Base-by-base conservation (phyloP, 1,284 basidiomycete species). In the Athelia psychrophila region DNA sequence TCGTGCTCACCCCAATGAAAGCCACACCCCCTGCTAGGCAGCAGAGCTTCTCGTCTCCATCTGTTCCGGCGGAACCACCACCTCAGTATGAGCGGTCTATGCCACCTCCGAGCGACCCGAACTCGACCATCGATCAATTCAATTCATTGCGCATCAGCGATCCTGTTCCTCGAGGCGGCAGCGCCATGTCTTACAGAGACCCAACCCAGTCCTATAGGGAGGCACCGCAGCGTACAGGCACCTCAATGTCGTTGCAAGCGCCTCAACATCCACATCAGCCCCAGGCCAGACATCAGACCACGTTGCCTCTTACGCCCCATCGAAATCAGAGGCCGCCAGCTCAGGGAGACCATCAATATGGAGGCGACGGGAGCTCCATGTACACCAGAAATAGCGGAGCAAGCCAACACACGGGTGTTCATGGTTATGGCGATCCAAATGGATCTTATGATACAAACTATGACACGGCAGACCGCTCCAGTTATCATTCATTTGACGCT, bases 231-330 rank as follows among this genome's bases (percentile, higher is more conserved):
- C 74, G 79, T 25, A 69, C 76, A 18, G 72, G 76, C 25, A 81
- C 81, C 18, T 76, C 79, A 15, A 77, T 80, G 76, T 82, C 81
- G 20, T 66, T 74, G 57, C 71, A 68, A 47, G 67, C 61, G 44
- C 63, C 65, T 4, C 60, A 66, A 35, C 59, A 62, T 32, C 64
- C 56, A 38, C 48, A 51, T 38, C 56, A 61, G 22, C 56, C 60
- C 48, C 67, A 60, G 23, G 67, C 72, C 36, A 62, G 70, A 52
- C 63, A 70, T 55, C 66, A 68, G 13, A 59, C 66, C 30, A 70
- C 70, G 20, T 60, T 73, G 19, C 70, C 73, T n/a, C 15, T 23
- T 46, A 27, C n/a, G 44, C 24, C n/a, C 61, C 65, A 49, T 32
- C 54, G 56, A 40, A 53, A 50, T 47, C 48, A 6, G 8, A 42